Base-by-base conservation (phyloP, 345 rosid genomes). In the Ceriops tagal region DNA sequence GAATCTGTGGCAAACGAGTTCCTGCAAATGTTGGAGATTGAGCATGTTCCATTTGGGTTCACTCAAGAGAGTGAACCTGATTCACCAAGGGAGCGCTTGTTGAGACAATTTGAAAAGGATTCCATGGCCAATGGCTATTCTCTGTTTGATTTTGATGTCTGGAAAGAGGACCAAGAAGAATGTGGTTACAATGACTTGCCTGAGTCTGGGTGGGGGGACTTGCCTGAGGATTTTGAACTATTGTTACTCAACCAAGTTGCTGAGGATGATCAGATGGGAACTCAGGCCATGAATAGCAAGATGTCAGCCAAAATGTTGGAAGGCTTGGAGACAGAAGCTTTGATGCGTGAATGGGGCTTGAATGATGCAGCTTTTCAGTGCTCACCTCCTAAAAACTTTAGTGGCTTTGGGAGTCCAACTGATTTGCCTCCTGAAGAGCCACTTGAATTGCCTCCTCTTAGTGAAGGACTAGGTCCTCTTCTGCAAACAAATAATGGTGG, bases 321-420 rank as follows among this genome's bases (percentile, higher is more conserved):
- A 77, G 92, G 76, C 76, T 64, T 91, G 68, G 98, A 93, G 79
- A 83, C 93, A 2, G 97, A 87, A 78, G 84, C 92, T 71, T 82
- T 93, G 72, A 89, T 93, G 98, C 92, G 77, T 59, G 85, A 89
- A 67, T 93, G 96, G 97, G 97, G 98, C 49, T 75, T 93, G 86
- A 80, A 89, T 68, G 96, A 89, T 63, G 78, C 81, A 65, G 82
- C 87, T 58, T 93, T 93, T 73, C 88, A 87, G 70, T 64, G 75
- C 78, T 93, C 91, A 78, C 93, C 96, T 15, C 82, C 82, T 64
- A 76, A 82, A 73, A 75, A 67, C 67, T 77, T 78, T 66, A 69
- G 28, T 66, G 78, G 83, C 18, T 84, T 86, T 71, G 89, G 86
- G 72, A 84, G 84, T 76, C 92, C 90, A 64, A 76, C 79, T 76